These are phyloP conservation scores for Przewalskia tangutica DNA, from an alignment of 257 asterid genomes.

Conservation along the genomic window DNA sequence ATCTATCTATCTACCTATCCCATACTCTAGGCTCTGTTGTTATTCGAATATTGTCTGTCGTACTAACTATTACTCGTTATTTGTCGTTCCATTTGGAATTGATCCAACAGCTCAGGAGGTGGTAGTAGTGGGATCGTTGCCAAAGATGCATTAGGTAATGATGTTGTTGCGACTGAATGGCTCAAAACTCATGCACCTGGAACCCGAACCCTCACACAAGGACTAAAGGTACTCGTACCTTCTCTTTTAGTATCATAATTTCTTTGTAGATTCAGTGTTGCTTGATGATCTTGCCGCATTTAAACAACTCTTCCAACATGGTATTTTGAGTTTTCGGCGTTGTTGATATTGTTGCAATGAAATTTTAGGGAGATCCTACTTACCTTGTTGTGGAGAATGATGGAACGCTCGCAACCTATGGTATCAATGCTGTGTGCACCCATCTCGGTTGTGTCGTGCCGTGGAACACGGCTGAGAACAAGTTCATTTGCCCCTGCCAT, in stretches of 20 bases:
- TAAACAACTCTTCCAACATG: not conserved
- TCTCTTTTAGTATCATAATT: not conserved
- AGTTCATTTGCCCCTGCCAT: slow-evolving; percentile 96
- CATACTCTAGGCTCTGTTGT: not conserved
- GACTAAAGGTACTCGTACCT: slow-evolving; percentile 53
- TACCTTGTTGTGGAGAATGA: slow-evolving; percentile 91
- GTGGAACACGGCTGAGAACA: slow-evolving; percentile 80
- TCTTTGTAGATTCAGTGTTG: not conserved
- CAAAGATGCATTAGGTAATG: slow-evolving; percentile 89
- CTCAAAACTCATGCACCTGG: slow-evolving; percentile 72
- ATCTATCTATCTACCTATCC: not conserved
- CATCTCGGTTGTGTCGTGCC: slow-evolving; percentile 99
- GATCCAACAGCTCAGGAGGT: slow-evolving; percentile 45
- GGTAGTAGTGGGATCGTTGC: slow-evolving; percentile 50
- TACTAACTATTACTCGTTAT: not conserved
- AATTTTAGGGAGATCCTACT: slow-evolving; percentile 83
- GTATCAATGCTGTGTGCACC: slow-evolving; percentile 87
- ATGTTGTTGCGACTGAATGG: slow-evolving; percentile 60
- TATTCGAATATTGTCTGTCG: not conserved
- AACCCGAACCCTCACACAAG: slow-evolving; percentile 80
- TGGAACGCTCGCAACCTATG: slow-evolving; percentile 78
- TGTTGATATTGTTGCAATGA: not conserved
- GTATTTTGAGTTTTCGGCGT: not conserved
- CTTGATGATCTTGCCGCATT: not conserved
- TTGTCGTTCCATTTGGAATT: not conserved